Base-by-base conservation (phyloP, 2,329 filamentous ascomycete genomes). In the Calonectria multiphialidica region DNA sequence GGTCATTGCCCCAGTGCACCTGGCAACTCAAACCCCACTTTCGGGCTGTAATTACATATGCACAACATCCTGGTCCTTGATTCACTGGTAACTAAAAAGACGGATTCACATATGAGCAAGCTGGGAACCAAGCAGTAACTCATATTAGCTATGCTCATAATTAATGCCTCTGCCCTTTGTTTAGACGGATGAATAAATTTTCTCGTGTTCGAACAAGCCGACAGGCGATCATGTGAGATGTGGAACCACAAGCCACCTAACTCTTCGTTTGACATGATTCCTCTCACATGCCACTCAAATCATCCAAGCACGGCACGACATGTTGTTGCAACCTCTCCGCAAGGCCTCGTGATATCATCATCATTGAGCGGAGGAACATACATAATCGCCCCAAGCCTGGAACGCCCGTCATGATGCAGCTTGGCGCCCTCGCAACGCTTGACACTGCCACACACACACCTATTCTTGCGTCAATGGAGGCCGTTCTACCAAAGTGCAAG, bases 41-140 rank as follows among this genome's bases (percentile, higher is more conserved):
- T 67, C 57, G 42, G 57, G 57, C 69, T 67, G 57, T 65, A 67
- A 67, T 49, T 40, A 47, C 68, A 59, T 44, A 45, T 62, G 25
- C 23, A 40, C 53, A 45, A 62, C 57, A 62, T 18, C 66, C 66
- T 49, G 50, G 66, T 61, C 66, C 55, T 44, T 62, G 66, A 33
- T 47, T 63, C 37, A 65, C 37, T 33, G 21, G 28, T 37, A 30
- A 8, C 40, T 59, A 44, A 42, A 42, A 18, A 25, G 35, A 28
- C 47, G 25, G 42, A 45, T 57, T 57, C 21, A 44, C 21, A 33
- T 16, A 53, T 42, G 63, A 65, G 28, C 33, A 13, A 55, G 28
- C 63, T 30, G 25, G 35, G 35, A 42, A 55, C 37, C 25, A 55
- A 40, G 25, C 25, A 28, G 35, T 44, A 55, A 33, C 37, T 35